Conservation (phyloP, 83 land plant species). For the Thuja plicata region DNA sequence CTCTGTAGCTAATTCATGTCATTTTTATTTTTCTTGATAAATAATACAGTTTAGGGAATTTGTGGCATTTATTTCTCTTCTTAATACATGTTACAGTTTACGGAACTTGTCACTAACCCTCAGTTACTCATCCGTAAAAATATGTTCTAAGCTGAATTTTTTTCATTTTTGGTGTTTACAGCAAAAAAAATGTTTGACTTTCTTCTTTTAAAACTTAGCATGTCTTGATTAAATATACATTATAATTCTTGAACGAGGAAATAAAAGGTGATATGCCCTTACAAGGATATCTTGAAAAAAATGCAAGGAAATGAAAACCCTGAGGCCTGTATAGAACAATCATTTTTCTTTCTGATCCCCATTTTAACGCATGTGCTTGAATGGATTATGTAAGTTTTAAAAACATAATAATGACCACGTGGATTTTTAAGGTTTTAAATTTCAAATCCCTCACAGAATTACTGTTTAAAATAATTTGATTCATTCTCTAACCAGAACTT, state of each 20-base stretch:
- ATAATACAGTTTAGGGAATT: too few relatives aligned
- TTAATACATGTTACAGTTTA: too few relatives aligned
- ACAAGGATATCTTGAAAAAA: background rate
- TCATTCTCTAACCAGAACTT: background rate
- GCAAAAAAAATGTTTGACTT: background rate
- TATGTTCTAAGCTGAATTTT: background rate
- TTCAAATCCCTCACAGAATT: background rate
- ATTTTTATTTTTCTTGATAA: too few relatives aligned
- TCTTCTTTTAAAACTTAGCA: background rate
- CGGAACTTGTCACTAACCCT: background rate
- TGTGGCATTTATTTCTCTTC: background rate
- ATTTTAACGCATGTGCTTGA: background rate
- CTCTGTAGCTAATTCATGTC: background rate
- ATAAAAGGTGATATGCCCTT: background rate
- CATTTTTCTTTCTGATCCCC: background rate
- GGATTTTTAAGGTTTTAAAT: background rate
- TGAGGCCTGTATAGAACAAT: background rate
- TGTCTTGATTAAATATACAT: background rate
- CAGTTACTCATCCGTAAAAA: background rate
- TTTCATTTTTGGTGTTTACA: background rate
- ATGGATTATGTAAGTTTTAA: background rate
- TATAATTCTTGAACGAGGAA: background rate
- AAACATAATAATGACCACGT: background rate
- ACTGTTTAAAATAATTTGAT: background rate
- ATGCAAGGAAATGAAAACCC: background rate